Base-by-base conservation (phyloP, 139 green algal genomes). In the Volvox africanus region DNA sequence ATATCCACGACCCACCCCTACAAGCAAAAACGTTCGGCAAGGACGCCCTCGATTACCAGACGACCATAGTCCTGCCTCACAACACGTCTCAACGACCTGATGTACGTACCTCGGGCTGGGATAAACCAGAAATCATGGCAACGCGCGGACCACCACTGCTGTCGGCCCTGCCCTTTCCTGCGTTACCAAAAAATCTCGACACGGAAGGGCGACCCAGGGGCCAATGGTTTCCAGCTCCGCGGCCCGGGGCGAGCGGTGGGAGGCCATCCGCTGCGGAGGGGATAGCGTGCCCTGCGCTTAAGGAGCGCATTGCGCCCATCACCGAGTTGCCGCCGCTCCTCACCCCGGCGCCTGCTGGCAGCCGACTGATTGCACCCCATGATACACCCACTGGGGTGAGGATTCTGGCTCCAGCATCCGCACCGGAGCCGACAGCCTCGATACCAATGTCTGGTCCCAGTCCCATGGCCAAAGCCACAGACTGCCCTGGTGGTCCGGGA, bases 391-490 rank as follows among this genome's bases (percentile, higher is more conserved):
- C 14, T 26, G 32, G 14, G 20, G 75, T 55, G 11, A 81, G n/a
- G 18, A 81, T 28, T 35, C 75, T 55, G 32, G 75, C 75, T 20
- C 32, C 32, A 12, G 75, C 24, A 35, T 81, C 36, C 2, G 78
- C 78, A 18, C 78, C 78, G 1, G 78, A 84, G 32, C 78, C 78
- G 36, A 84, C 78, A 12, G 17, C 36, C 36, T 84, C 78, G 35
- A 84, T 84, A 12, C 78, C 78, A 3, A 84, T 13, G 78, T 19
- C 22, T 37, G 78, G 78, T 26, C 78, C 78, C 32, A 84, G 78
- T 21, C 36, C 36, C 78, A 84, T 84, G 36, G 78, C 78, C 36
- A 67, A 6, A 67, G 36, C 36, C 1, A 12, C 78, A 18, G 18
- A 2, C 12, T 65, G 37, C 18, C 78, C 37, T 20, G 78, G 78